A percentile compares a stretch with the other conserved stretches of the same genome.
Conservation (phyloP, 306 rosid species). For the Luffa acutangula region DNA sequence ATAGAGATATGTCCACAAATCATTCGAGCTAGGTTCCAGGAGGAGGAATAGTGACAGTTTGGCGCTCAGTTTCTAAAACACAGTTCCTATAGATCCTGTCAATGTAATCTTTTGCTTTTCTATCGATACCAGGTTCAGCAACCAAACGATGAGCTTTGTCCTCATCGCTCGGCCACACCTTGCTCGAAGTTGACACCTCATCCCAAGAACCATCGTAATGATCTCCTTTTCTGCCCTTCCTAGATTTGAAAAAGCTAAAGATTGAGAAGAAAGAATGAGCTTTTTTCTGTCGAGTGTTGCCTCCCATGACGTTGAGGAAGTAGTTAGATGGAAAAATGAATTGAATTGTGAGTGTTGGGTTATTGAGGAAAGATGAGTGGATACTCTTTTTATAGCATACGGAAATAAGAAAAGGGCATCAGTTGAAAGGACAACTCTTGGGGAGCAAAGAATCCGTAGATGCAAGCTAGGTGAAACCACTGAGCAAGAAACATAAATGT, state of each 20-base stretch:
- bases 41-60: constrained; percentile 29
- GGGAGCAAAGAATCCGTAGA: not conserved
- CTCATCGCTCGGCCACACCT: constrained; percentile 68
- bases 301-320: not conserved
- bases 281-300: not conserved
- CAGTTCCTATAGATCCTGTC: constrained; percentile 29
- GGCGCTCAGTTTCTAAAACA: constrained; percentile 28
- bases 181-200: constrained; percentile 21
- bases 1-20: too few relatives aligned
- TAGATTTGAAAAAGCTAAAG: not conserved
- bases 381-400: too few relatives aligned
- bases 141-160: constrained; percentile 50
- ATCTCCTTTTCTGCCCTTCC: constrained; percentile 15
- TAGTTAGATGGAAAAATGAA: too few relatives aligned
- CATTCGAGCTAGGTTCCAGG: not conserved
- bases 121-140: constrained; percentile 60
- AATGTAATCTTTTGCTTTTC: constrained; percentile 47
- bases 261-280: not conserved
- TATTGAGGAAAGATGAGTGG: too few relatives aligned
- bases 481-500: not conserved
- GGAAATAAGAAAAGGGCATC: not conserved
- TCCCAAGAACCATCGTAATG: constrained; percentile 6
- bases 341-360: too few relatives aligned
- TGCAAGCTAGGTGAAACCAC: not conserved
- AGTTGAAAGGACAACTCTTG: not conserved